Evolutionary conservation across 2,329 filamentous ascomycete species (phyloP).

Genomic region (Coniochaeta sp.): DNA sequence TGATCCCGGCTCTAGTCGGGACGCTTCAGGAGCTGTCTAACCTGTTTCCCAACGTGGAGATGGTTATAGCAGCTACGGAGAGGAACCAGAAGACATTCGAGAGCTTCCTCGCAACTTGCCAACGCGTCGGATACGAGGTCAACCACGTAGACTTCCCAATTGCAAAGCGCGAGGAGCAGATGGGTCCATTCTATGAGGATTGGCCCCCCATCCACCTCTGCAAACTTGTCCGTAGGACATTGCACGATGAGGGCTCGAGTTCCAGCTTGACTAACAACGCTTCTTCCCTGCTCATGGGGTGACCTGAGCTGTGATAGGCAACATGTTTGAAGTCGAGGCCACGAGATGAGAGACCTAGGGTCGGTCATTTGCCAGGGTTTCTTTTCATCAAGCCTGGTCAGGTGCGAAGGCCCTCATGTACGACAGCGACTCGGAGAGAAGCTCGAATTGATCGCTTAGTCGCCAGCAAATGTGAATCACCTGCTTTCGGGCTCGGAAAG

Average conservation of each 20-base stretch:
- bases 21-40: slow-evolving; percentile 57
- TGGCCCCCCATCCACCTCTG: slow-evolving; percentile 52
- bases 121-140: slow-evolving; percentile 35
- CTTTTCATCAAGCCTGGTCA: background rate
- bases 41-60: slow-evolving; percentile 44
- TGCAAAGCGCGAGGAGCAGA: slow-evolving; percentile 32
- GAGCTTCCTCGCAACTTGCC: slow-evolving; percentile 53
- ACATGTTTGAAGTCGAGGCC: background rate
- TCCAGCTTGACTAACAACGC: background rate
- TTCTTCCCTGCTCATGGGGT: background rate
- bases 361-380: background rate
- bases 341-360: background rate
- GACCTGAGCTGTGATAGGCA: background rate
- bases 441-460: background rate
- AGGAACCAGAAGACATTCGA: slow-evolving; percentile 63
- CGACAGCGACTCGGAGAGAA: background rate
- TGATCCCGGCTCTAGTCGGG: slow-evolving; percentile 55
- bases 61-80: slow-evolving; percentile 64
- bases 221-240: slow-evolving; percentile 7
- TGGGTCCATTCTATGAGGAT: slow-evolving; percentile 58
- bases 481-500: background rate
- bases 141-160: slow-evolving; percentile 34
- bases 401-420: background rate
- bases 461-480: background rate
- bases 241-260: background rate